Percentiles rank a stretch among this genome's conserved stretches.
Evolutionary conservation across 441 rosid genomes (phyloP).

Genomic region (Pelargonium exstipulatum): DNA sequence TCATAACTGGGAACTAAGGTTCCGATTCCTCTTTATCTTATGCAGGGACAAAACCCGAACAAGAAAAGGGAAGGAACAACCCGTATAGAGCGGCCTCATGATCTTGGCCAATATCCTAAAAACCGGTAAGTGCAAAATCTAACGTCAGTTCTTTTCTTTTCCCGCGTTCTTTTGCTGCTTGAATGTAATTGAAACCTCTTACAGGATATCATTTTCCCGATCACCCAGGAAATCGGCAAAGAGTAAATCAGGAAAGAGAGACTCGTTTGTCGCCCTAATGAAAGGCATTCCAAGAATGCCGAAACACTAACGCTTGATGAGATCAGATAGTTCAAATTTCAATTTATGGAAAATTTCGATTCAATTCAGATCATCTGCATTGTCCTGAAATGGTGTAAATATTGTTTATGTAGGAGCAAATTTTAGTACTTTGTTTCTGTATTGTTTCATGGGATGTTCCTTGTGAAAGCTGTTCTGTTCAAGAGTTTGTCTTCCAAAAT

Average conservation of each 20-base stretch:
- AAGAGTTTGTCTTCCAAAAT: too few relatives aligned
- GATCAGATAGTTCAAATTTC: too few relatives aligned
- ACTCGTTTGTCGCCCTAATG: constrained; percentile 38
- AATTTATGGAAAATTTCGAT: too few relatives aligned
- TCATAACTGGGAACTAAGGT: not conserved
- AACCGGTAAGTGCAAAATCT: not conserved
- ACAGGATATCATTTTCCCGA: constrained; percentile 31
- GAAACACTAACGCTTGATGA: not conserved
- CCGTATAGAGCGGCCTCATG: not conserved
- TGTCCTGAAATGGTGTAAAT: too few relatives aligned
- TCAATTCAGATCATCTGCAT: too few relatives aligned
- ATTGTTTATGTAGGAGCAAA: too few relatives aligned
- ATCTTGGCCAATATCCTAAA: not conserved
- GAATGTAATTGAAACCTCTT: not conserved
- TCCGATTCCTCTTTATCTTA: not conserved
- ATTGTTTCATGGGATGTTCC: too few relatives aligned
- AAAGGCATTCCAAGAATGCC: constrained; percentile 28
- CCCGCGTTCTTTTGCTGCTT: not conserved
- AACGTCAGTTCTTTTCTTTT: not conserved
- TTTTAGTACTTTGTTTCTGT: too few relatives aligned
- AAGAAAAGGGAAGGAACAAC: not conserved
- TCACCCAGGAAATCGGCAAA: constrained; percentile 42
- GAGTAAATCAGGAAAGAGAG: constrained; percentile 12
- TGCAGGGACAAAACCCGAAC: not conserved
- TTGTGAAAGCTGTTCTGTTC: too few relatives aligned